Conservation (phyloP, 23 red algal genomes). For the Chondrus crispus region DNA sequence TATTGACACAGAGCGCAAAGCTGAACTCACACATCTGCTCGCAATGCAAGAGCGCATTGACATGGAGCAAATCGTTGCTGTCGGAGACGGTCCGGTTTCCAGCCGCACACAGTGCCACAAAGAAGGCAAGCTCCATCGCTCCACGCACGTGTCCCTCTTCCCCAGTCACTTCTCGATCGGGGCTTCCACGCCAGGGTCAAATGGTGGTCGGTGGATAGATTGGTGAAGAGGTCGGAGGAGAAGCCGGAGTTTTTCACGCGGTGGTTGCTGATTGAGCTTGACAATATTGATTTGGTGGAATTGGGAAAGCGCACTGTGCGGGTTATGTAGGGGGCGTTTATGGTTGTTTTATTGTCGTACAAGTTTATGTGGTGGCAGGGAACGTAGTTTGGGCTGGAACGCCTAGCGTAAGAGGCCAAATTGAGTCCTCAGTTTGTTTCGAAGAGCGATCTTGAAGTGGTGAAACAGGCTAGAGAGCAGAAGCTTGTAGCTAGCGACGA, state of each 20-base stretch:
- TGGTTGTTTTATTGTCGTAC: too few species aligned
- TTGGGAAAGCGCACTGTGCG: background rate
- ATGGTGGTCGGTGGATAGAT: constrained; percentile 26
- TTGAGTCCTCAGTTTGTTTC: constrained; percentile 47
- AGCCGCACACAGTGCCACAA: constrained; percentile 13
- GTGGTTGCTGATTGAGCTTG: constrained; percentile 34
- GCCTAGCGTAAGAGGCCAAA: constrained; percentile 41
- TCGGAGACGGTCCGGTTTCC: constrained; percentile 96
- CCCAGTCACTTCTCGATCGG: background rate
- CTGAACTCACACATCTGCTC: constrained; percentile 83
- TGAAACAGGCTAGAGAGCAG: constrained; percentile 12
- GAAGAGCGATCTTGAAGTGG: constrained; percentile 9
- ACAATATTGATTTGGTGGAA: background rate
- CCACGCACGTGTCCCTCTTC: constrained; percentile 61
- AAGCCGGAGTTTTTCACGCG: background rate
- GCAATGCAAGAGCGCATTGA: constrained; percentile 92
- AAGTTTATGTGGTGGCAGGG: too few species aligned
- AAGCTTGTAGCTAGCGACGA: too few species aligned
- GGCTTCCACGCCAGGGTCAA: background rate
- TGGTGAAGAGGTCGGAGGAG: background rate
- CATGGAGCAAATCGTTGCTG: constrained; percentile 87
- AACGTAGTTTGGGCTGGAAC: constrained; percentile 67
- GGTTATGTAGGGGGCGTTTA: background rate
- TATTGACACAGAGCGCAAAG: constrained; percentile 87
- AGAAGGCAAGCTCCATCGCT: constrained; percentile 49